Evolutionary conservation across 2,329 filamentous ascomycete species (phyloP), one percentile per base, ranked within the genome.

Genomic region (Microdochium nivale): DNA sequence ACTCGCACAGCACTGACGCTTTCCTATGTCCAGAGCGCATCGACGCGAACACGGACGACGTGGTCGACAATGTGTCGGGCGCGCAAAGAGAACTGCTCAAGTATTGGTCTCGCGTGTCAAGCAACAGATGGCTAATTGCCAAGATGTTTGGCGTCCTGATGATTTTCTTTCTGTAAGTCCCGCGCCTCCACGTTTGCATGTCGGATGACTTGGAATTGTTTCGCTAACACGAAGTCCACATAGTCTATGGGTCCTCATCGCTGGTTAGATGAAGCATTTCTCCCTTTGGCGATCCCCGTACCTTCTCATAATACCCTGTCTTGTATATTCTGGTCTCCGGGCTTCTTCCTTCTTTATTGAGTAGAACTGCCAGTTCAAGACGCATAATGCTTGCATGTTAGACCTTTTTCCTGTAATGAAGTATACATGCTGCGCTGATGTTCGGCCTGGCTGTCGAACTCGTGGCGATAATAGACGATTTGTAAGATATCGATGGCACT

Each of bases 51-150:
- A 96, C 92, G 1, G 94, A 99, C 64, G 91, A 96, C 61, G 90
- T 99, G 5, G 92, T 99, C 51, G 92, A 97, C 64, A 99, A 99
- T 61, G 92, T 99, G n/a, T 83, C 96, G 64, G 94, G 94, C 19
- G 94, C 94, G 5, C 94, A 99, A 67, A 80, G 91, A 56, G 92
- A 99, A 70, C 68, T 99, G 63, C 82, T 99, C 72, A 96, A 96
- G 69, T 99, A 97, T 71, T 99, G 94, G 92, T 87, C 83, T 25
- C 80, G 91, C 40, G 91, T 97, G 25, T 94, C 90, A 52, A 90
- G 91, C 56, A 99, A 99, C 73, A 80, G 94, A 57, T 97, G 92
- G 94, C 73, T 99, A 57, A 85, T 97, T 51, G 87, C 87, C 10
- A 87, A 86, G 74, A 87, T 88, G 84, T 87, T 87, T 69, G 84